A percentile compares a stretch with the other conserved stretches of the same genome.
Conservation (phyloP, 768 basidiomycete species). For the Xerocomellus chrysenteron region DNA sequence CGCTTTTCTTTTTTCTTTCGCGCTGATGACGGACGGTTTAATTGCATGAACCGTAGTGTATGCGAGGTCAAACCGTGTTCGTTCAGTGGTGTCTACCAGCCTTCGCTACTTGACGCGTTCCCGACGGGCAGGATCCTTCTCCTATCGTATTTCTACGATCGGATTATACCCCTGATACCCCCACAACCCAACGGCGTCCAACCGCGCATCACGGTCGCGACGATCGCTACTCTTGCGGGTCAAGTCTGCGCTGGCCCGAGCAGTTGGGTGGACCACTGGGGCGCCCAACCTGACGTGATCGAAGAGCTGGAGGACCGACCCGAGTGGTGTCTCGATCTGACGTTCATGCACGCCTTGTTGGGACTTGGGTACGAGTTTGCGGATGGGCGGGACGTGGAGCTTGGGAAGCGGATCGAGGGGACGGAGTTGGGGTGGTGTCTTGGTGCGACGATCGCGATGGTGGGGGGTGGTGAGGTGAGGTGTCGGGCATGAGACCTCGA, state of each 20-base stretch:
- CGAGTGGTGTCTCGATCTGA: constrained; percentile 95
- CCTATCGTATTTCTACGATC: constrained; percentile 99
- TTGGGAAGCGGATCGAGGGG: constrained; percentile 85
- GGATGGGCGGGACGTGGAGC: constrained; percentile 60
- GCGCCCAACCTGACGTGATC: constrained; percentile 46
- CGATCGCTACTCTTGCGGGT: constrained; percentile 62
- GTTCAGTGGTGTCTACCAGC: constrained; percentile 97
- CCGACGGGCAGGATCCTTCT: constrained; percentile 80
- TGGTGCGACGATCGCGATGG: constrained; percentile 78
- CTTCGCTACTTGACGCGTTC: constrained; percentile 87
- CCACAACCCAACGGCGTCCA: constrained; percentile 21
- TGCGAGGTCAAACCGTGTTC: constrained; percentile 94
- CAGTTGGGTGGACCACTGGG: constrained; percentile 56
- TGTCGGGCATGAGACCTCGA: constrained; percentile 39
- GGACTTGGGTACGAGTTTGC: constrained; percentile 89
- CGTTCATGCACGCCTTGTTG: constrained; percentile 89
- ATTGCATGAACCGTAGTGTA: constrained; percentile 43
- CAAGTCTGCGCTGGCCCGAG: constrained; percentile 71
- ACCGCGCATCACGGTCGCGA: constrained; percentile 46
- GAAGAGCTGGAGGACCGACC: constrained; percentile 78
- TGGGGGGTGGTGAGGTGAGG: constrained; percentile 57
- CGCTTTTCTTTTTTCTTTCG: neutral
- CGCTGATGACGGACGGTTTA: neutral
- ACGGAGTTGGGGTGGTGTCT: constrained; percentile 96
- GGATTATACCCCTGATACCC: constrained; percentile 73